Conservation (phyloP, 371 early-diverging fungal species). For the Nosema muscidifuracis region DNA sequence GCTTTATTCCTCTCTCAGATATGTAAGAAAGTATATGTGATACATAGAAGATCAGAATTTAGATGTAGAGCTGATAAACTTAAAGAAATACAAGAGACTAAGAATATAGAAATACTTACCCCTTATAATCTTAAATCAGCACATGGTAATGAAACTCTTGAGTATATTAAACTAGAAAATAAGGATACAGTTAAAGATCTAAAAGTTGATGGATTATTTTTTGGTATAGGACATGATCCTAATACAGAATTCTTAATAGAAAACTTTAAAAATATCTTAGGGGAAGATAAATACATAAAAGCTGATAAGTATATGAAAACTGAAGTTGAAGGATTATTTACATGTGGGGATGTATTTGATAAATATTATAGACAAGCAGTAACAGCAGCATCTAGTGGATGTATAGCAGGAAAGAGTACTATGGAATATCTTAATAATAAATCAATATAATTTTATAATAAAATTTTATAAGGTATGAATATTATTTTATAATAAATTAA, state of each 20-base stretch:
- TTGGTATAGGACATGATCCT: constrained; percentile 93
- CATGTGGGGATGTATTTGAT: constrained; percentile 94
- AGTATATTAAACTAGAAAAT: constrained; percentile 50
- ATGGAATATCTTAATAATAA: neutral
- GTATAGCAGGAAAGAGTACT: constrained; percentile 48
- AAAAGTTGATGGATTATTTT: constrained; percentile 81
- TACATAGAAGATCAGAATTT: constrained; percentile 85
- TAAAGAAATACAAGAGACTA: constrained; percentile 69
- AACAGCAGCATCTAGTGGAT: constrained; percentile 66
- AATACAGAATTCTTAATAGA: constrained; percentile 66
- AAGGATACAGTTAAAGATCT: constrained; percentile 65
- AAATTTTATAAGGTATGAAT: no score
- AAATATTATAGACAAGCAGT: constrained; percentile 78
- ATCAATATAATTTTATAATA: neutral
- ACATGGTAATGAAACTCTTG: constrained; percentile 69
- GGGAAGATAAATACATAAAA: constrained; percentile 78
- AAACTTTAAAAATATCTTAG: constrained; percentile 67
- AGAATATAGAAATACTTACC: constrained; percentile 82
- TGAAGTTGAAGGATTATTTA: constrained; percentile 80
- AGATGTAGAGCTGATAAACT: constrained; percentile 92
- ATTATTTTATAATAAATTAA: no score
- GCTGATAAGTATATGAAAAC: constrained; percentile 71
- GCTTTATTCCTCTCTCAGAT: constrained; percentile 80
- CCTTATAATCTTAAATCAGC: constrained; percentile 75
- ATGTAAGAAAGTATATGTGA: constrained; percentile 78